phyloP scores from a whole-genome alignment of 257 asterid species.

The Nyctanthes arbortristis region DNA sequence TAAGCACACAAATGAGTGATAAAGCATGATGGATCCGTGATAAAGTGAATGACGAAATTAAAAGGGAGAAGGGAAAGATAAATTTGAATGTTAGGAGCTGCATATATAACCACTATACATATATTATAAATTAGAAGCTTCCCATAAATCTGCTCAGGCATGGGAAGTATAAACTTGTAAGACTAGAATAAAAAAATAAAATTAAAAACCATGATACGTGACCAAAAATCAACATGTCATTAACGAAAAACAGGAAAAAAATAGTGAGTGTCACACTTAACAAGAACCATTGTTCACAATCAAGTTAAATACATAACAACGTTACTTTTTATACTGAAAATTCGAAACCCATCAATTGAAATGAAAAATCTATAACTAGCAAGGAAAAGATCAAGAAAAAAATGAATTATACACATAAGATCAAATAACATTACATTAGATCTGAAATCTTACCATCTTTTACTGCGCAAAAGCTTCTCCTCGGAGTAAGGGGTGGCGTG shows the following conservation, averaged over 20 bases:
- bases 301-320: neutral
- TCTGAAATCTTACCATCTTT: constrained; percentile 21
- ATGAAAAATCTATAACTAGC: neutral
- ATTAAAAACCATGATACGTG: neutral
- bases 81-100: too few species aligned
- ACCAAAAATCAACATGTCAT: neutral
- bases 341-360: neutral
- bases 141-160: neutral
- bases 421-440: neutral
- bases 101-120: too few species aligned
- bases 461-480: constrained; percentile 2
- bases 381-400: neutral
- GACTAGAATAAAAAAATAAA: too few species aligned
- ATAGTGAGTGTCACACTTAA: neutral
- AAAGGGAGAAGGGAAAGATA: too few species aligned
- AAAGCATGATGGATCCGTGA: too few species aligned
- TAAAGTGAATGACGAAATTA: too few species aligned
- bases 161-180: neutral
- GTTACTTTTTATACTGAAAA: neutral
- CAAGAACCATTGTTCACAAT: neutral
- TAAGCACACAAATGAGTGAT: too few species aligned
- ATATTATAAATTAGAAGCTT: too few species aligned
- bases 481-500: too few species aligned
- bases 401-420: neutral
- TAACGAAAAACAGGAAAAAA: neutral